Evolutionary conservation across 1,139 yeast genomes (phyloP), one percentile per base, ranked within the genome.

Genomic region (Tardiomyces digboiensis): DNA sequence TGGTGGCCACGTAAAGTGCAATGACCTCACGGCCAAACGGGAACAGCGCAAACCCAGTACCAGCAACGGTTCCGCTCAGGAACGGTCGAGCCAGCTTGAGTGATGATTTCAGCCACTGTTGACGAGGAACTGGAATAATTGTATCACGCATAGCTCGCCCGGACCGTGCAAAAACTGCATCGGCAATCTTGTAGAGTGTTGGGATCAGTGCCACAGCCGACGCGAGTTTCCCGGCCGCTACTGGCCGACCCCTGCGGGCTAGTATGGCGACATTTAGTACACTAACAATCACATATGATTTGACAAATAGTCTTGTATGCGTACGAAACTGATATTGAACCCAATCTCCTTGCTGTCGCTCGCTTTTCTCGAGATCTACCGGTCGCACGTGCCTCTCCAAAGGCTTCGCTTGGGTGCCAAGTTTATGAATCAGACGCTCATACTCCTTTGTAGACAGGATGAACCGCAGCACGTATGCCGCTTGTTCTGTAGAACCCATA

Each of bases 1-100:
- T 58, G n/a, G 64, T 52, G 6, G 61, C 56, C 6, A 56, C 43
- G 47, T 63, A 66, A 29, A 66, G 51, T n/a, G 67, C 68, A 19
- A 57, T 46, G 42, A 57, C 57, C 23, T 58, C 55, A 21, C 62
- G 50, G 10, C 52, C 55, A 8, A 51, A 49, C 7, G 66, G 65
- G 40, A 60, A 54, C 22, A 60, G 29, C 14, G 54, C 53, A 43
- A 59, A 59, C 12, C 44, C 39, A 6, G 60, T 55, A 1, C 67
- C 62, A 1, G 65, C 60, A 10, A 56, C 46, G 6, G 56, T 43
- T 3, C 63, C 64, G 21, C 61, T 54, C 14, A 55, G 43, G 2
- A 60, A 38, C 2, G 65, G 64, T 3, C 54, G 53, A 21, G 53
- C 44, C 10, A 53, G 18, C n/a, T 19, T 20, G 19, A 33, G 19